phyloP scores from a whole-genome alignment of 352 stramenopile species.

The Phytophthora syringae region DNA sequence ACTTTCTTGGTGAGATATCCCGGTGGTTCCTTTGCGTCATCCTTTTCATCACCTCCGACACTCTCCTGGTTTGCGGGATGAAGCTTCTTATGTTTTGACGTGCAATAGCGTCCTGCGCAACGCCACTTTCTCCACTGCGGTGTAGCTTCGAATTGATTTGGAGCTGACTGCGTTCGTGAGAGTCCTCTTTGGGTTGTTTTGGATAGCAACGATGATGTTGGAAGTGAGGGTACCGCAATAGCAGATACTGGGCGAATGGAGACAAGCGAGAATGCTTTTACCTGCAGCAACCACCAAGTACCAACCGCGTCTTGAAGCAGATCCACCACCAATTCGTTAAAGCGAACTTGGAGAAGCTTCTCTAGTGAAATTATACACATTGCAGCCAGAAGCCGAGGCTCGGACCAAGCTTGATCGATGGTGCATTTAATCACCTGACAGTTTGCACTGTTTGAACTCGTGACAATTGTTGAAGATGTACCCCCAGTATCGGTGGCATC shows the following conservation, averaged over 20 bases:
- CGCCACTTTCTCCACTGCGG: slow-evolving; percentile 56
- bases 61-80: slow-evolving; percentile 3
- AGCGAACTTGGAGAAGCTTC: slow-evolving; percentile 38
- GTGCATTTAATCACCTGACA: slow-evolving; percentile 72
- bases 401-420: slow-evolving; percentile 56
- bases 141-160: slow-evolving; percentile 42
- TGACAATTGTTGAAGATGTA: slow-evolving; percentile 13
- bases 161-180: slow-evolving; percentile 53
- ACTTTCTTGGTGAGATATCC: slow-evolving; percentile 74
- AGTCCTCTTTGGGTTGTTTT: not conserved
- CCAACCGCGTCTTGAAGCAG: slow-evolving; percentile 59
- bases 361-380: slow-evolving; percentile 49
- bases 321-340: slow-evolving; percentile 63
- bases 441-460: slow-evolving; percentile 22
- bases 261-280: slow-evolving; percentile 66
- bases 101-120: slow-evolving; percentile 52
- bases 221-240: slow-evolving; percentile 6
- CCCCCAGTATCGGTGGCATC: not conserved
- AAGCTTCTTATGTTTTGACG: not conserved
- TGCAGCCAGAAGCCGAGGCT: slow-evolving; percentile 47
- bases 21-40: slow-evolving; percentile 32
- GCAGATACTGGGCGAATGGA: slow-evolving; percentile 27
- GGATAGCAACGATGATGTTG: not conserved
- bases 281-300: slow-evolving; percentile 70
- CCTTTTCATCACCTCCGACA: slow-evolving; percentile 7